These are phyloP conservation scores for Ogataea allantospora DNA, from an alignment of 805 yeast species.

Conservation along the genomic window DNA sequence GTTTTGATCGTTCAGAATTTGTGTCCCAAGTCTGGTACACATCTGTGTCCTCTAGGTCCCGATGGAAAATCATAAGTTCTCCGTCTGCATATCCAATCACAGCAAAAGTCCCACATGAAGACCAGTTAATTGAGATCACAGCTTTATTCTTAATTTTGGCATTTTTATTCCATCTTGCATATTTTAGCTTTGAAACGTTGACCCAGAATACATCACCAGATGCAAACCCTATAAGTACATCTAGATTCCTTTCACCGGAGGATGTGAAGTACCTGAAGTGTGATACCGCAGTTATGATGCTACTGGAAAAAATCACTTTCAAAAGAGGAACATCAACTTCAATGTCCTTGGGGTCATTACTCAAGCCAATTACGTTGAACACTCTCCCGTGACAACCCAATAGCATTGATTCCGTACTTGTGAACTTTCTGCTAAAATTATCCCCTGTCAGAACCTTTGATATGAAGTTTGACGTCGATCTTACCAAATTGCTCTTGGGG, in stretches of 20 bases:
- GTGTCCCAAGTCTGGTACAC: conserved; percentile 18
- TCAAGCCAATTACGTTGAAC: conserved; percentile 44
- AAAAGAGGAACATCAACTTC: conserved; percentile 45
- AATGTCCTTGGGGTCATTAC: conserved; percentile 36
- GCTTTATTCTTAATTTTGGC: conserved; percentile 43
- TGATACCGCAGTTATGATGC: conserved; percentile 41
- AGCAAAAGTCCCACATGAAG: conserved; percentile 44
- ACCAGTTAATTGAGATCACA: conserved; percentile 49
- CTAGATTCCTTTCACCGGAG: conserved; percentile 39
- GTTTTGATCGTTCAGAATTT: conserved; percentile 31
- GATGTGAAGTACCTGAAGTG: conserved; percentile 28
- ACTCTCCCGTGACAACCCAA: conserved; percentile 50
- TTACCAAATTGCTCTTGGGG: conserved; percentile 32
- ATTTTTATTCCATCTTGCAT: conserved; percentile 51
- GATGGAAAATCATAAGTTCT: conserved; percentile 49
- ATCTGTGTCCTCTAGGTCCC: conserved; percentile 48
- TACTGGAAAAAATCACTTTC: conserved; percentile 38
- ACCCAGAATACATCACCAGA: conserved; percentile 66
- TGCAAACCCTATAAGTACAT: conserved; percentile 59
- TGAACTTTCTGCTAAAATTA: conserved; percentile 30
- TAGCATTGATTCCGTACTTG: conserved; percentile 33
- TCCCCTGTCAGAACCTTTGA: conserved; percentile 33
- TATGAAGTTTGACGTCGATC: conserved; percentile 36
- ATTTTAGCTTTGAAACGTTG: conserved; percentile 49
- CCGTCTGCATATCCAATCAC: conserved; percentile 66